Conservation (phyloP, 345 rosid species). For the Sisymbrium altissimum region DNA sequence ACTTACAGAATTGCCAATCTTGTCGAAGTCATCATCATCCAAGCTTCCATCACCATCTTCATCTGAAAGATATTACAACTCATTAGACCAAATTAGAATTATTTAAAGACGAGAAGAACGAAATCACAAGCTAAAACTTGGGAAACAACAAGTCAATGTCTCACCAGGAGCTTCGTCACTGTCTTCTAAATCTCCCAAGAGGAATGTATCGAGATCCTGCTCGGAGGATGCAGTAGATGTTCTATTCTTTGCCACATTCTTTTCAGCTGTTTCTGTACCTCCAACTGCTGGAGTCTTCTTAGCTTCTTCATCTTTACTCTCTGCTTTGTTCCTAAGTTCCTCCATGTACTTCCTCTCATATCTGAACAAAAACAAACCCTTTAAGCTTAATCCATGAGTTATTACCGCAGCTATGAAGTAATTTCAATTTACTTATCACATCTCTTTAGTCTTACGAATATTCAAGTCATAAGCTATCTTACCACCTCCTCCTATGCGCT, state of each 20-base stretch:
- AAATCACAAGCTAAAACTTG: neutral
- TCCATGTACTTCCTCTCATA: slow-evolving; percentile 75
- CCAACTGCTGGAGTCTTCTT: slow-evolving; percentile 44
- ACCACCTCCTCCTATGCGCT: neutral
- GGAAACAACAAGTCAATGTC: slow-evolving; percentile 16
- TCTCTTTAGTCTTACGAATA: neutral
- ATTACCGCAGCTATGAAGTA: neutral
- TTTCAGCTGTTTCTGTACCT: slow-evolving; percentile 42
- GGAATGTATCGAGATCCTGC: slow-evolving; percentile 87
- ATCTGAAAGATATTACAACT: slow-evolving; percentile 40
- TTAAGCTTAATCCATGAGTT: slow-evolving; percentile 10
- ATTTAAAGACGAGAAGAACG: neutral
- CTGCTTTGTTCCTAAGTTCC: slow-evolving; percentile 65
- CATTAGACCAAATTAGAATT: neutral
- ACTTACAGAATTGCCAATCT: slow-evolving; percentile 84
- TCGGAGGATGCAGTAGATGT: slow-evolving; percentile 61
- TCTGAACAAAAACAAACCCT: slow-evolving; percentile 29
- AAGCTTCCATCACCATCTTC: slow-evolving; percentile 57
- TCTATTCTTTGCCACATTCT: slow-evolving; percentile 39
- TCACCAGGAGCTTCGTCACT: slow-evolving; percentile 81
- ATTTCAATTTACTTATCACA: slow-evolving; percentile 2
- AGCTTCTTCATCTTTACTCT: slow-evolving; percentile 46
- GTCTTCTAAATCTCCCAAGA: slow-evolving; percentile 86
- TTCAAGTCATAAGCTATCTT: neutral
- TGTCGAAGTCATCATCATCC: slow-evolving; percentile 92